Percentiles rank a stretch among this genome's conserved stretches.
These are phyloP conservation scores for Xylariaceae sp. DNA, from an alignment of 2,329 filamentous ascomycete genomes.

Conservation along the genomic window DNA sequence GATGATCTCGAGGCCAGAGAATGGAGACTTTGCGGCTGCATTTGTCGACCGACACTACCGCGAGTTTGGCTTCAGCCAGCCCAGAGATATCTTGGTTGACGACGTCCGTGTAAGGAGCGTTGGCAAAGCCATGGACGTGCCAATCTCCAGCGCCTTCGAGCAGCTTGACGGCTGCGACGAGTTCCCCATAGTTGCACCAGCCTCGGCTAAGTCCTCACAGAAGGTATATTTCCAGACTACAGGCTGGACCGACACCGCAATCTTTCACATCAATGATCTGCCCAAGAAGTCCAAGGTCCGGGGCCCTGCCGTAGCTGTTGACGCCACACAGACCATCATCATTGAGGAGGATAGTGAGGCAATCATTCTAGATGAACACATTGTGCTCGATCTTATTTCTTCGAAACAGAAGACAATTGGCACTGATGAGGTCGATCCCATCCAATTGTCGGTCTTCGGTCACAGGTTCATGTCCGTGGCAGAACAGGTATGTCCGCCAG, in stretches of 20 bases:
- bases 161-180: conserved; percentile 4
- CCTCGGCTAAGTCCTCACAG: conserved; percentile 6
- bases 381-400: conserved; percentile 38
- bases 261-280: conserved; percentile 9
- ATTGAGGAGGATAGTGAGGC: conserved; percentile 15
- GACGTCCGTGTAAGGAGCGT: conserved; percentile 38
- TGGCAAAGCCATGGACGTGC: conserved; percentile 17
- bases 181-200: conserved; percentile 3
- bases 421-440: conserved; percentile 59
- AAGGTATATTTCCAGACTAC: conserved; percentile 19
- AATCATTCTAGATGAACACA: conserved; percentile 29
- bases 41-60: conserved; percentile 34
- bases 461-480: conserved; percentile 82
- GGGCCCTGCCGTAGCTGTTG: conserved; percentile 2
- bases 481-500: conserved; percentile 44
- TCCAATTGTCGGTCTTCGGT: conserved; percentile 71
- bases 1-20: conserved; percentile 32
- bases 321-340: conserved; percentile 6
- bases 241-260: conserved; percentile 12
- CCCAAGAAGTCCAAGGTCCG: conserved; percentile 6
- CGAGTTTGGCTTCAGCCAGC: conserved; percentile 38
- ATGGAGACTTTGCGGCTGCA: conserved; percentile 28
- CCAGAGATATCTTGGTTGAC: conserved; percentile 36
- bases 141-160: conserved; percentile 6
- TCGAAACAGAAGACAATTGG: conserved; percentile 57